phyloP scores from a whole-genome alignment of 1,139 yeast genomes.

The Geotrichum phurueaensis region DNA sequence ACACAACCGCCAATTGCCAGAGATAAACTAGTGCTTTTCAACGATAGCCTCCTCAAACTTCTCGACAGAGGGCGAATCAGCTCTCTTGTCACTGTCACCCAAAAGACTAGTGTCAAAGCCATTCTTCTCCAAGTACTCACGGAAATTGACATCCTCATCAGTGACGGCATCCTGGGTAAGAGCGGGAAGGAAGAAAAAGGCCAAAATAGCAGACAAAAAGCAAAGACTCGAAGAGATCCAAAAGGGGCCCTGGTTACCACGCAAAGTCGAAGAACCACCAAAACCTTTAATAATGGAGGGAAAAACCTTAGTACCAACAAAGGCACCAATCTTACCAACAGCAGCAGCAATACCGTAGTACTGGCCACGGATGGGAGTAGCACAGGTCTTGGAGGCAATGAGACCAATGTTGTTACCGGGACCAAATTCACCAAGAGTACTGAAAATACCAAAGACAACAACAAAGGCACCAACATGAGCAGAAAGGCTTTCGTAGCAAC shows the following conservation, averaged over 20 bases:
- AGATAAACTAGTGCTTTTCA: neutral
- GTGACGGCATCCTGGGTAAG: slow-evolving; percentile 79
- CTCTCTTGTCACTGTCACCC: slow-evolving; percentile 21
- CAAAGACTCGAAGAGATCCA: slow-evolving; percentile 76
- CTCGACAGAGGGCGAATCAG: neutral
- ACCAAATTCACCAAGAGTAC: slow-evolving; percentile 86
- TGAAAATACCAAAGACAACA: slow-evolving; percentile 80
- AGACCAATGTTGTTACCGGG: slow-evolving; percentile 91
- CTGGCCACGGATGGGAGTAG: slow-evolving; percentile 85
- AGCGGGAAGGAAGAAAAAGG: slow-evolving; percentile 68
- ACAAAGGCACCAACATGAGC: slow-evolving; percentile 69
- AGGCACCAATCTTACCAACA: slow-evolving; percentile 52
- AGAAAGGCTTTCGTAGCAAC: slow-evolving; percentile 49
- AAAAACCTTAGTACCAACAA: slow-evolving; percentile 75
- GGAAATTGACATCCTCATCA: slow-evolving; percentile 67
- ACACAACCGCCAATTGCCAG: too few relatives aligned
- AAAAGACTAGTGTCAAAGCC: slow-evolving; percentile 33
- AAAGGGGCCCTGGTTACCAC: slow-evolving; percentile 70
- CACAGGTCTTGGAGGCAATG: slow-evolving; percentile 77
- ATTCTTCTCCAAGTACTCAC: slow-evolving; percentile 47
- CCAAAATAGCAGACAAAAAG: slow-evolving; percentile 60
- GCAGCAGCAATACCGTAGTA: slow-evolving; percentile 87
- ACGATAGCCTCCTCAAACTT: neutral
- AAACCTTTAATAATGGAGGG: slow-evolving; percentile 57
- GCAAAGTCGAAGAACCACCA: slow-evolving; percentile 42